Base-by-base conservation (phyloP, 139 green algal species). In the Trebouxia sp. region DNA sequence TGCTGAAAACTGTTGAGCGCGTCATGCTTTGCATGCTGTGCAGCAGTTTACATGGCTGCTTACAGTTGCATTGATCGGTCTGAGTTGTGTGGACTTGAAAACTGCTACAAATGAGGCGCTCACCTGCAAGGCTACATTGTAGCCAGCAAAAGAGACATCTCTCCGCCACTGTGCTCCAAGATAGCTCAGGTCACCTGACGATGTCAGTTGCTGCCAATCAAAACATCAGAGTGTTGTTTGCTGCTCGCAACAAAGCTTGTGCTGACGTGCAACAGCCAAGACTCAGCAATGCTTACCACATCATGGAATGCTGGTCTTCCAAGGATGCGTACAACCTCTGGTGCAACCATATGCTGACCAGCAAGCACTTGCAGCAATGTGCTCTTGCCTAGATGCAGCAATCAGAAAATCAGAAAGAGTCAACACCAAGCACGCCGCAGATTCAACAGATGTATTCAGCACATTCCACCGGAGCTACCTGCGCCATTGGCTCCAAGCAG, bases 401-500 rank as follows among this genome's bases (percentile, higher is more conserved):
- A n/a, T n/a, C n/a, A n/a, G 84, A 50, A 74, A 41, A 24, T 6
- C 48, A 81, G 17, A n/a, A n/a, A n/a, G n/a, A n/a, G n/a, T n/a
- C n/a, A n/a, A n/a, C n/a, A n/a, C n/a, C n/a, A n/a, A n/a, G n/a
- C n/a, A n/a, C n/a, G n/a, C n/a, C n/a, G 20, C n/a, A 26, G 37
- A 45, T 32, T 3, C 5, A 69, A 6, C 30, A 3, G 30, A 17
- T n/a, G 5, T 45, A 76, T 17, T 48, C 47, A 38, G 3, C 41
- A 50, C 12, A 39, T 10, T 26, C 62, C 15, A 24, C 0, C 30
- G 48, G 39, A 83, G 9, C 47, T 22, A 85, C 90, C 96, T 76
- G 96, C 93, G 32, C 96, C 96, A 82, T 99, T 99, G 7, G 96
- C 96, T 0, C 96, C 96, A 6, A 96, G 88, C 24, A 99, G 82